Conservation (phyloP, 208 protist species). For the Crithidia bombi region DNA sequence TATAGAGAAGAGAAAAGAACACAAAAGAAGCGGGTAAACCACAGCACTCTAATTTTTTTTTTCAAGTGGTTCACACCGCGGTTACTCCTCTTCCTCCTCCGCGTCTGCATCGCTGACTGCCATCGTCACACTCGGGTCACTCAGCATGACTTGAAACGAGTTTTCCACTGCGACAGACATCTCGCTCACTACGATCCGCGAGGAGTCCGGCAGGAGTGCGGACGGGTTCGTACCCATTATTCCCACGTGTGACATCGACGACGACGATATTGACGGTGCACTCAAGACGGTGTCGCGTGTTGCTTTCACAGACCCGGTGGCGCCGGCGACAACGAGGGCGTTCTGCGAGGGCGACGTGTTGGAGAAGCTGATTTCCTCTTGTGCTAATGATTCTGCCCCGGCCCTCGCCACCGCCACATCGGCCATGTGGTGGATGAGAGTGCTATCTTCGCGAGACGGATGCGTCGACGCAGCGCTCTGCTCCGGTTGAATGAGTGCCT, state of each 20-base stretch:
- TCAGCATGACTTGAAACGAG: background rate
- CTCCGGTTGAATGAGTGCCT: background rate
- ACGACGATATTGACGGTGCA: too few relatives aligned
- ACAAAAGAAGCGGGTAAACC: too few relatives aligned
- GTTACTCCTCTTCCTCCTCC: background rate
- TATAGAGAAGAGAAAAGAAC: too few relatives aligned
- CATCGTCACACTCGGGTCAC: background rate
- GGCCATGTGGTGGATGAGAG: too few relatives aligned
- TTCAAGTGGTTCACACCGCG: background rate
- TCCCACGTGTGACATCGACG: background rate
- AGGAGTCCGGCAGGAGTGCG: background rate
- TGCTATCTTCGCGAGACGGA: background rate
- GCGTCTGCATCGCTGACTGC: background rate
- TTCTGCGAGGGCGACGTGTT: background rate
- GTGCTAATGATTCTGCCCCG: too few relatives aligned
- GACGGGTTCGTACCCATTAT: background rate
- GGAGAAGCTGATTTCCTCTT: background rate
- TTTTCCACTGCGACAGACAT: background rate
- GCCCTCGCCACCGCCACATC: too few relatives aligned
- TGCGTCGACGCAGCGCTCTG: too few relatives aligned
- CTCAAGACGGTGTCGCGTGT: too few relatives aligned
- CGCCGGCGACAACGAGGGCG: background rate
- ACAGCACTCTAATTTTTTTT: too few relatives aligned
- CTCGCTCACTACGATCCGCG: background rate
- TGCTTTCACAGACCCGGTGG: background rate